Evolutionary conservation across 805 yeast genomes (phyloP).

Genomic region (Candida nanaspora): DNA sequence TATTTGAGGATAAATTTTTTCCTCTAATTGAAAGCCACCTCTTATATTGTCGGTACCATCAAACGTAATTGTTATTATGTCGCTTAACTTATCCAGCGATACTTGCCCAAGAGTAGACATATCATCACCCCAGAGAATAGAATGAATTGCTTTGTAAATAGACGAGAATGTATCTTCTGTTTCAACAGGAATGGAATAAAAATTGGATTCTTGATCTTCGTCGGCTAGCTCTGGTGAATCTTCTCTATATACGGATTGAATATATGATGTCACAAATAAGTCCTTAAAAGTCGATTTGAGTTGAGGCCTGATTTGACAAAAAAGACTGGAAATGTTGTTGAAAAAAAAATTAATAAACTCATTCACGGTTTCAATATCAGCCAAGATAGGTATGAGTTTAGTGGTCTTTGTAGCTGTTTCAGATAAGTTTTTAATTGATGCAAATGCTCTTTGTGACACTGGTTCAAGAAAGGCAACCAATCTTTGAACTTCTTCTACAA

Average conservation of each 20-base stretch:
- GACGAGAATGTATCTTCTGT: constrained; percentile 20
- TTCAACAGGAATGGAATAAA: constrained; percentile 26
- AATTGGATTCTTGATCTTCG: not conserved
- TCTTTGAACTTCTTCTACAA: constrained; percentile 31
- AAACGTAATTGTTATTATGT: constrained; percentile 27
- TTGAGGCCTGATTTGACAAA: constrained; percentile 10
- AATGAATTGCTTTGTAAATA: constrained; percentile 27
- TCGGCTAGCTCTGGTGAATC: too few species aligned
- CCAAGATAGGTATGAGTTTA: constrained; percentile 4
- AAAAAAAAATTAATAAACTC: constrained; percentile 21
- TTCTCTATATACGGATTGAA: too few species aligned
- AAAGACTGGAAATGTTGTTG: constrained; percentile 11
- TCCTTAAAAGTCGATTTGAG: constrained; percentile 7
- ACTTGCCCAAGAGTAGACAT: constrained; percentile 15
- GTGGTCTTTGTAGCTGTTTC: constrained; percentile 21
- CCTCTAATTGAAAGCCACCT: constrained; percentile 22
- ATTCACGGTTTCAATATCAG: constrained; percentile 20
- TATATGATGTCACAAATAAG: too few species aligned
- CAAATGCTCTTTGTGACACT: constrained; percentile 29
- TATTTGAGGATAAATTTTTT: constrained; percentile 32
- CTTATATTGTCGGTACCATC: constrained; percentile 20
- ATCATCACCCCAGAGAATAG: constrained; percentile 24
- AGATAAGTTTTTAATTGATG: constrained; percentile 27
- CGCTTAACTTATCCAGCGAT: constrained; percentile 21
- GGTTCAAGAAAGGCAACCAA: constrained; percentile 29